phyloP scores from a whole-genome alignment of 441 rosid species.

The Erodium texanum region DNA sequence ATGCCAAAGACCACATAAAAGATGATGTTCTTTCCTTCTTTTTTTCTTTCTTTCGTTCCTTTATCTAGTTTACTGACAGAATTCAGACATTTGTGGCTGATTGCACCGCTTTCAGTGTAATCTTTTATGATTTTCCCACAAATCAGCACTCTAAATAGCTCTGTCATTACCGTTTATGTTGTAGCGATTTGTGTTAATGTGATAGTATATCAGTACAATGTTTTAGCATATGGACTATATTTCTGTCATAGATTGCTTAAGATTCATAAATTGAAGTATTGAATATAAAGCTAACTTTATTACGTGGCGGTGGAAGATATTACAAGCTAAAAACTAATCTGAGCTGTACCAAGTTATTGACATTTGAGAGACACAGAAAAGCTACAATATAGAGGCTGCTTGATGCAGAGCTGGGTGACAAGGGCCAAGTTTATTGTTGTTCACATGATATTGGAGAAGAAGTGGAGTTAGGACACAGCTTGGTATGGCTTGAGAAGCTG shows the following conservation, averaged over 20 bases:
- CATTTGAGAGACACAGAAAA: neutral
- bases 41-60: too few species aligned
- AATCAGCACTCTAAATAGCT: neutral
- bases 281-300: neutral
- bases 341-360: too few species aligned
- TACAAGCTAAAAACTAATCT: neutral
- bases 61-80: neutral
- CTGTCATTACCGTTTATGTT: neutral
- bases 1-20: neutral
- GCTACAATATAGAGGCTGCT: neutral
- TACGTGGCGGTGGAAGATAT: neutral
- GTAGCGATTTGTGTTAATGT: too few species aligned
- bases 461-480: neutral
- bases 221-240: neutral
- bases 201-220: neutral
- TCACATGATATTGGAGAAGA: neutral
- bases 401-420: neutral
- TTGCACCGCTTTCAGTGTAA: neutral
- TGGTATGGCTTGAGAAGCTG: slow-evolving; percentile 1
- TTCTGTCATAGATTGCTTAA: neutral
- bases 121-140: neutral
- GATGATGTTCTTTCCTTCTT: neutral
- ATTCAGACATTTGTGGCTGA: neutral
- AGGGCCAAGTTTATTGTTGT: neutral
- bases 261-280: neutral